A percentile compares a stretch with the other conserved stretches of the same genome.
Conservation (phyloP, 345 rosid species). For the Ceriops decandra region DNA sequence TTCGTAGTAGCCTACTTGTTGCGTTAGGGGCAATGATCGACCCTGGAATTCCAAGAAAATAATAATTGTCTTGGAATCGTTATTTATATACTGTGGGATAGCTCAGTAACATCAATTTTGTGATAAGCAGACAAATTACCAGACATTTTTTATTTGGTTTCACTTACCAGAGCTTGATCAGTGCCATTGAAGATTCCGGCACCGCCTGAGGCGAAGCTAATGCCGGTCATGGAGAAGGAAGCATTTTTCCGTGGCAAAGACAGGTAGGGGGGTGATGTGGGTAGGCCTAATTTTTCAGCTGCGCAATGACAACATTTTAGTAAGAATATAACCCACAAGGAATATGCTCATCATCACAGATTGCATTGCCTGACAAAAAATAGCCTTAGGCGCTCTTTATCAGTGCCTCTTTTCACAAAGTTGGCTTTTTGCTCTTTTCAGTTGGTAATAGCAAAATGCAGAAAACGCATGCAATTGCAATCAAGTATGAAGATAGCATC, state of each 20-base stretch:
- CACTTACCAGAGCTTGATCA: constrained; percentile 45
- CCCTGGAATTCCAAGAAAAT: constrained; percentile 6
- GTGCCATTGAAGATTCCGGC: constrained; percentile 60
- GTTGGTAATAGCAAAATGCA: no score
- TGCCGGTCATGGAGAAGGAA: constrained; percentile 32
- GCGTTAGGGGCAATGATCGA: constrained; percentile 43
- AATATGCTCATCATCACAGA: no score
- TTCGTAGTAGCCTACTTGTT: constrained; percentile 50
- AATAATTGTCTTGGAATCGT: neutral
- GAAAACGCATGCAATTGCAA: no score
- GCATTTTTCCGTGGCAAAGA: constrained; percentile 9
- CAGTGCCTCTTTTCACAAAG: no score
- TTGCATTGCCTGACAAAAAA: no score
- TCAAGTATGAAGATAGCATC: no score
- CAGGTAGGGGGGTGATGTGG: constrained; percentile 43
- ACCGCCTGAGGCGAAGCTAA: constrained; percentile 55
- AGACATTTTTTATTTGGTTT: no score
- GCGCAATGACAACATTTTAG: constrained; percentile 2
- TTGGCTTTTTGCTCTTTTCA: no score
- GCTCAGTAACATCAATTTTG: constrained; percentile 42
- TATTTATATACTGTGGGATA: constrained; percentile 39
- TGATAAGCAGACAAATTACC: no score
- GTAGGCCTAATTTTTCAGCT: constrained; percentile 51
- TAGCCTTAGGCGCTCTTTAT: no score
- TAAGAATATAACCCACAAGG: neutral